Conservation (phyloP, 768 basidiomycete species). For the Rhizopogon vesiculosus region DNA sequence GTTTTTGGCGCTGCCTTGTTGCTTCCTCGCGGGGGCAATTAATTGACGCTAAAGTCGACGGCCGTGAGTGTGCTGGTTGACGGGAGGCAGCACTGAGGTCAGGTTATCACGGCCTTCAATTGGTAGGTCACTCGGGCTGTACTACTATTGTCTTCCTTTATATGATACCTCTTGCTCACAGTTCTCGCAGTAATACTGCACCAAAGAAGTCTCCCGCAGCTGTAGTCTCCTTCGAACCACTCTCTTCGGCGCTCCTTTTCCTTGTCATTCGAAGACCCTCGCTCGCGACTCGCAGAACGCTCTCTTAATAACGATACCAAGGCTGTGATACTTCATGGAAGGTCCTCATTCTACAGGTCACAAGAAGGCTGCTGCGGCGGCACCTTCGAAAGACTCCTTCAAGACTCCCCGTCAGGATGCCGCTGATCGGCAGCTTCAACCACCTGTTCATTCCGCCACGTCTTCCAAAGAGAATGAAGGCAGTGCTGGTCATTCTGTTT, state of each 20-base stretch:
- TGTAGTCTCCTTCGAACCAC: neutral
- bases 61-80: neutral
- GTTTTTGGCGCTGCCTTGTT: slow-evolving; percentile 2
- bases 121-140: neutral
- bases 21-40: neutral
- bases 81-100: neutral
- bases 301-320: neutral
- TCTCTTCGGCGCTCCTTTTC: neutral
- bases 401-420: slow-evolving; percentile 4
- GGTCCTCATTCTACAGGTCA: neutral
- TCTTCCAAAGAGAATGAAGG: neutral
- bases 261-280: neutral
- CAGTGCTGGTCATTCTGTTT: neutral
- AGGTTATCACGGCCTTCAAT: neutral
- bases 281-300: neutral
- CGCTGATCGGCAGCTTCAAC: neutral
- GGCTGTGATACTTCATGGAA: neutral
- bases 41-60: neutral
- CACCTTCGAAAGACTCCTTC: neutral
- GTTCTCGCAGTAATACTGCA: neutral
- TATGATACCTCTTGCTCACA: neutral
- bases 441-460: neutral
- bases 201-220: neutral
- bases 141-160: neutral
- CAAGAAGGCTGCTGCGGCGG: neutral